A percentile compares a stretch with the other conserved stretches of the same genome.
These are phyloP conservation scores for Trapa bicornis DNA, from an alignment of 345 rosid species.

Conservation along the genomic window DNA sequence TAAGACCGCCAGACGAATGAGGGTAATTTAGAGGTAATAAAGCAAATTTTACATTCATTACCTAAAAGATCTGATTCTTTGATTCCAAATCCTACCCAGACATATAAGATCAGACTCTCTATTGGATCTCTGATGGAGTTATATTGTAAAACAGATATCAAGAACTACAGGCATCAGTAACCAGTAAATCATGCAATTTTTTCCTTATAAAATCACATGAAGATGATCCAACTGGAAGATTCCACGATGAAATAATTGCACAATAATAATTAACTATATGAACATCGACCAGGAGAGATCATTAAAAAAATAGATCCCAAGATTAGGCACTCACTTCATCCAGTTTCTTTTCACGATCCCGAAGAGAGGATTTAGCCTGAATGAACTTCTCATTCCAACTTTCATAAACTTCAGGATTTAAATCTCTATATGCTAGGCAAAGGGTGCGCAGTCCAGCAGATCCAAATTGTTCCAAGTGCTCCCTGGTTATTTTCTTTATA, in stretches of 20 bases:
- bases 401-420: slow-evolving; percentile 63
- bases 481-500: slow-evolving; percentile 65
- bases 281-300: not conserved
- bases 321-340: slow-evolving; percentile 58
- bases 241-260: not conserved
- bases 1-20: too few species aligned
- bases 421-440: slow-evolving; percentile 81
- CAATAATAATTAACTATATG: not conserved
- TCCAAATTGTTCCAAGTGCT: slow-evolving; percentile 87
- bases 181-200: not conserved
- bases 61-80: too few species aligned
- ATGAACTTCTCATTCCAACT: slow-evolving; percentile 97
- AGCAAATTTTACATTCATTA: not conserved
- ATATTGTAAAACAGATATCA: not conserved
- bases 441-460: slow-evolving; percentile 96
- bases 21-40: not conserved
- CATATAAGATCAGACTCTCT: not conserved
- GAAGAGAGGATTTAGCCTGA: slow-evolving; percentile 88
- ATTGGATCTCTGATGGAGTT: not conserved
- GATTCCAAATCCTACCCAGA: too few species aligned
- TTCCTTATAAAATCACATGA: not conserved
- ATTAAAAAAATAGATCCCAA: not conserved
- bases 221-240: too few species aligned
- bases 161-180: not conserved
- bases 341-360: slow-evolving; percentile 93